Percentiles rank a stretch among this genome's conserved stretches.
phyloP scores from a whole-genome alignment of 768 basidiomycete genomes.

The Kwoniella sp. region DNA sequence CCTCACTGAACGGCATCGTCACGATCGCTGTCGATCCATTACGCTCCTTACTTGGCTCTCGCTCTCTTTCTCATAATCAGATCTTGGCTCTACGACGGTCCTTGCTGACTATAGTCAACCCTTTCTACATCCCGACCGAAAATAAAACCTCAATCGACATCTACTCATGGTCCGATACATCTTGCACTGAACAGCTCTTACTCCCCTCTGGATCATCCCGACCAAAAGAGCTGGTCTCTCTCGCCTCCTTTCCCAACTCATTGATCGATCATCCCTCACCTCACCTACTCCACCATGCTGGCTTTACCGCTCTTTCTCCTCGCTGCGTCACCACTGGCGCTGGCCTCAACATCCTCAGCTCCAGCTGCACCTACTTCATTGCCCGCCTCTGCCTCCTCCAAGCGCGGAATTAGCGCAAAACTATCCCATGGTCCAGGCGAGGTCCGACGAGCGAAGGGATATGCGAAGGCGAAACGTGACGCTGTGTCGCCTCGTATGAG shows the following conservation, averaged over 20 bases:
- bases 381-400: neutral
- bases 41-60: constrained; percentile 1
- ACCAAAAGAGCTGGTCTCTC: neutral
- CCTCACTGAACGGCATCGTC: neutral
- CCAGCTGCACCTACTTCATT: constrained; percentile 22
- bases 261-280: neutral
- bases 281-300: neutral
- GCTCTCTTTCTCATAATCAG: too few relatives aligned
- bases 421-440: constrained; percentile 27
- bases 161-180: too few relatives aligned
- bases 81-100: neutral
- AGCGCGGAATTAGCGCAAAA: constrained; percentile 19
- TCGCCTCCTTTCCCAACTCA: neutral
- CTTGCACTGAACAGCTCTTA: neutral
- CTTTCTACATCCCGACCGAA: neutral
- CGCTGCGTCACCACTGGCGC: constrained; percentile 27
- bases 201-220: neutral
- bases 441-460: constrained; percentile 16
- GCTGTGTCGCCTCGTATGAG: constrained; percentile 3
- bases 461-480: constrained; percentile 21
- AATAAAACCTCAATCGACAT: neutral
- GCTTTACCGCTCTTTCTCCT: constrained; percentile 27
- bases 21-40: neutral
- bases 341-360: constrained; percentile 16
- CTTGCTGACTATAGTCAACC: neutral